Percentiles rank a stretch among this genome's conserved stretches.
Conservation (phyloP, 768 basidiomycete species). For the Amanita pseudoporphyria region DNA sequence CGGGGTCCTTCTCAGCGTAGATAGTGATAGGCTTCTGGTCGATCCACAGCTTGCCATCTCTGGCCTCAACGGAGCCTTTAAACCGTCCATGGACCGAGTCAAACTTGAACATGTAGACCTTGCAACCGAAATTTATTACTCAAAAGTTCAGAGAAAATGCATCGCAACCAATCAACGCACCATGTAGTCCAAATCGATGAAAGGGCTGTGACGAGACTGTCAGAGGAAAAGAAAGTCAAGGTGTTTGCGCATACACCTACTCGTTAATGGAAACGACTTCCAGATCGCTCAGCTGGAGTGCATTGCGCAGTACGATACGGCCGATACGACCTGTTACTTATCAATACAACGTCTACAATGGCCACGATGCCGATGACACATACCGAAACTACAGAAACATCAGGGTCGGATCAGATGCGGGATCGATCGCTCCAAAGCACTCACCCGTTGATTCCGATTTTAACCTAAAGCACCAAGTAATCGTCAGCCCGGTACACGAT, state of each 20-base stretch:
- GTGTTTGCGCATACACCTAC: conserved; percentile 33
- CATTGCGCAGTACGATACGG: conserved; percentile 96
- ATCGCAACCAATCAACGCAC: conserved; percentile 43
- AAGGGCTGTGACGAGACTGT: conserved; percentile 56
- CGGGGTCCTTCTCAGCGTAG: conserved; percentile 81
- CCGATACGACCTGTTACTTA: conserved; percentile 82
- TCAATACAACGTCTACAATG: conserved; percentile 5
- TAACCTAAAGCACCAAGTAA: conserved; percentile 43
- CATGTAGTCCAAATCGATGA: conserved; percentile 98
- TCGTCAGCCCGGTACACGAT: conserved; percentile 17
- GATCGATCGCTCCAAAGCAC: conserved; percentile 25
- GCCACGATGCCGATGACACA: conserved; percentile 56
- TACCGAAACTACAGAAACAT: conserved; percentile 62
- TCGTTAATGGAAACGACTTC: conserved; percentile 94
- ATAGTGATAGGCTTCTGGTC: conserved; percentile 69
- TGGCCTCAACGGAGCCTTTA: conserved; percentile 72
- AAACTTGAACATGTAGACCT: conserved; percentile 99
- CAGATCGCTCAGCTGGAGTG: conserved; percentile 62
- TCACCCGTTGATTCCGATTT: conserved; percentile 97
- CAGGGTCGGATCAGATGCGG: neutral
- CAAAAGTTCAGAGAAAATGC: neutral
- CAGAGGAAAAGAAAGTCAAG: neutral
- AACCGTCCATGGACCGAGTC: conserved; percentile 91
- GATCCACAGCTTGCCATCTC: conserved; percentile 86
- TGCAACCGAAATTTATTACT: neutral